Conservation (phyloP, 2,329 filamentous ascomycete species). For the Tolypocladium pustulatum region DNA sequence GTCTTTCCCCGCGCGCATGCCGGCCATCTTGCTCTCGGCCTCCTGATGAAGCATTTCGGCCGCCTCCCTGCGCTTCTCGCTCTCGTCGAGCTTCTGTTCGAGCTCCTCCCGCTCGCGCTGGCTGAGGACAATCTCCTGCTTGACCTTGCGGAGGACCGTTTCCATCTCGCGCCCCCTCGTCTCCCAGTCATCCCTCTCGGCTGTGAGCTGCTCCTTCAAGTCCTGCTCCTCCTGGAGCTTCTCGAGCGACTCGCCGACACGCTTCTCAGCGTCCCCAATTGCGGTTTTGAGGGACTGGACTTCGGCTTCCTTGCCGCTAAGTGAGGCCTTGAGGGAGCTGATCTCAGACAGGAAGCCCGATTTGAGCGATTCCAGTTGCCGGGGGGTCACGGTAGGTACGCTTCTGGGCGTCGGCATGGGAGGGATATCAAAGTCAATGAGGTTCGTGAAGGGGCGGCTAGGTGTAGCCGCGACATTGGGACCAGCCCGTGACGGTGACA, state of each 20-base stretch:
- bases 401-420: conserved; percentile 86
- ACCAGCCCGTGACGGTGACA: conserved; percentile 20
- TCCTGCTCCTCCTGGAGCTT: conserved; percentile 67
- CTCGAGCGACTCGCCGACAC: conserved; percentile 79
- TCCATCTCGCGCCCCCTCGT: conserved; percentile 80
- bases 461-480: conserved; percentile 31
- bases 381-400: conserved; percentile 79
- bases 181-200: conserved; percentile 77
- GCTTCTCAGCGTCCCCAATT: conserved; percentile 80
- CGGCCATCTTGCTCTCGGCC: conserved; percentile 64
- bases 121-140: conserved; percentile 66
- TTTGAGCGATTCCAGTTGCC: conserved; percentile 87
- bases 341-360: conserved; percentile 87
- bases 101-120: conserved; percentile 77
- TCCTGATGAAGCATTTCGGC: conserved; percentile 68
- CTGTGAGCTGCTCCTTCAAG: conserved; percentile 58
- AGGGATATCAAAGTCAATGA: conserved; percentile 75
- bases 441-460: conserved; percentile 48
- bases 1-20: conserved; percentile 54
- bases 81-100: conserved; percentile 64
- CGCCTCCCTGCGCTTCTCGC: conserved; percentile 62
- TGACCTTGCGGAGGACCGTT: conserved; percentile 64
- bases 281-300: conserved; percentile 79
- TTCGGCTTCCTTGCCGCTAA: conserved; percentile 89
- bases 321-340: conserved; percentile 81